Base-by-base conservation (phyloP, 345 rosid species). In the Populus deltoides region DNA sequence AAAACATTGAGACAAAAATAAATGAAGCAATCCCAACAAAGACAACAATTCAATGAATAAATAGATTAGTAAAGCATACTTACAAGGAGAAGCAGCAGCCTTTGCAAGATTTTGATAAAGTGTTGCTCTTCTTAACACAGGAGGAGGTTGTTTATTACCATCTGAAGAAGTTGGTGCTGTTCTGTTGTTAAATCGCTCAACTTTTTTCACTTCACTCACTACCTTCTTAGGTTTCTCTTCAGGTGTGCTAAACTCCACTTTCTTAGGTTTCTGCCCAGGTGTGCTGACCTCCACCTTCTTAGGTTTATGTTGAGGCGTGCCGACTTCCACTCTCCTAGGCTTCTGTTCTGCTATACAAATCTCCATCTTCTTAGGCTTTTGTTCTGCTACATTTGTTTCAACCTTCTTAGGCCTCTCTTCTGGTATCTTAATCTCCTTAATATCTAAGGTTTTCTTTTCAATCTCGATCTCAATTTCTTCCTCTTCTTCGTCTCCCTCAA, bases 391-490 rank as follows among this genome's bases (percentile, higher is more conserved):
- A 49, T 38, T 72, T 53, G 3, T 66, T 66, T 20, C 69, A 12
- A 72, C 79, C 18, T 80, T 79, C 66, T 63, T 33, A 2, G 72
- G 77, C 70, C 77, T 78, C 76, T 80, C 77, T 68, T 84, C 85
- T 35, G 83, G 18, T 49, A 74, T 43, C 75, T 78, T 83, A 75
- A 90, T 86, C 73, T 94, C 92, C 83, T 89, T 88, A 20, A 89
- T 76, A 57, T 88, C 96, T 73, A 85, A 43, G 65, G 74, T 88
- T 70, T 84, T 55, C 49, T 29, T 80, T 75, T 88, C 89, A 53
- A 67, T 39, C 45, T 79, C 88, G 68, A 27, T 59, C 66, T 86
- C 85, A 16, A 67, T 65, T 45, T 73, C 88, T 0, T 70, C 87
- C 5, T 81, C 86, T 0, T 77, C 84, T 47, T 83, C 85, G 15